Evolutionary conservation across 306 rosid species (phyloP).

Genomic region (Citrullus amarus): DNA sequence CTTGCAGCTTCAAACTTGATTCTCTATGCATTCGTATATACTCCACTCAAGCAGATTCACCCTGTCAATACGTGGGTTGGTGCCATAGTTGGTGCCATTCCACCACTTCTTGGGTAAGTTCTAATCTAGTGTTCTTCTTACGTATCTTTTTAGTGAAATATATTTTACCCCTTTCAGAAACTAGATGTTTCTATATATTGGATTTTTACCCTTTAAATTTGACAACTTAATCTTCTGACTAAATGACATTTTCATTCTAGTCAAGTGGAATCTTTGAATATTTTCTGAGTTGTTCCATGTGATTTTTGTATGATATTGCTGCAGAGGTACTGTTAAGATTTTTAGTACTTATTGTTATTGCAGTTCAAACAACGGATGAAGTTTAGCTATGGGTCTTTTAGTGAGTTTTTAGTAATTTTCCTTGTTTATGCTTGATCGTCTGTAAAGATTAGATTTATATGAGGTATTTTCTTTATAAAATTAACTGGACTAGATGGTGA

Average conservation of each 20-base stretch:
- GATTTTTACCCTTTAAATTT: background rate
- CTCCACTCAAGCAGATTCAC: constrained; percentile 94
- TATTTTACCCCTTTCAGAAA: background rate
- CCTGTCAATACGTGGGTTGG: constrained; percentile 97
- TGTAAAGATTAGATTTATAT: no score
- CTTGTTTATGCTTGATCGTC: background rate
- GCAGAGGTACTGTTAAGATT: background rate
- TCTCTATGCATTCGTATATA: constrained; percentile 79
- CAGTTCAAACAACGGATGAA: background rate
- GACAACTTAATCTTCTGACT: background rate
- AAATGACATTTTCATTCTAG: background rate
- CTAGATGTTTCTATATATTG: background rate
- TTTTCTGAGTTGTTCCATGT: background rate
- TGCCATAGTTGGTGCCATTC: constrained; percentile 93
- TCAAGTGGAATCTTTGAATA: background rate
- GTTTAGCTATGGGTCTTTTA: background rate
- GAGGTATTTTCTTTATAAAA: no score
- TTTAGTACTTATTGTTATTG: background rate
- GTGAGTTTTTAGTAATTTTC: background rate
- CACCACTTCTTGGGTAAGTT: constrained; percentile 91
- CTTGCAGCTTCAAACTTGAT: constrained; percentile 82
- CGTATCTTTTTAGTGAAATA: background rate
- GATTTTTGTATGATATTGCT: background rate
- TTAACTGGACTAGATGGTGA: background rate
- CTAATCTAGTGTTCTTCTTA: background rate